Evolutionary conservation across 202 grass and related monocot species (phyloP).

Genomic region (Setaria italica): DNA sequence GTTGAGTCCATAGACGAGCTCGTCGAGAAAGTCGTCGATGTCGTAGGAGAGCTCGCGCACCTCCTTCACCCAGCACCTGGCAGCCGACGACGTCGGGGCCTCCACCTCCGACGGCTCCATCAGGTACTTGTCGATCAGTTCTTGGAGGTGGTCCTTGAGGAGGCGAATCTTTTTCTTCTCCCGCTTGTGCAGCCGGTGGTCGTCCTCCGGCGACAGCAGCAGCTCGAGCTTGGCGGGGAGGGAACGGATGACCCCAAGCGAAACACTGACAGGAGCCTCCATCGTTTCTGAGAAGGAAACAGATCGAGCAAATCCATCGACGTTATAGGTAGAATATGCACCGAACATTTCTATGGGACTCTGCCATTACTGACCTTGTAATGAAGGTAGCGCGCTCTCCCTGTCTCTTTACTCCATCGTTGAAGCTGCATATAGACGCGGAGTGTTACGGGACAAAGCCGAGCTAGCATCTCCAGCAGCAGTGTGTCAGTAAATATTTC

Average conservation of each 20-base stretch:
- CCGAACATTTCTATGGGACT: no score
- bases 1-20: background rate
- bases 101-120: background rate
- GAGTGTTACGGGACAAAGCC: no score
- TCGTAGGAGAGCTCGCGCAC: constrained; percentile 27
- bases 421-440: no score
- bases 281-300: background rate
- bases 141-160: background rate
- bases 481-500: no score
- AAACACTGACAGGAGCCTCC: background rate
- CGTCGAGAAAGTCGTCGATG: constrained; percentile 23
- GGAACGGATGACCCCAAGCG: background rate
- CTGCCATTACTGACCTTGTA: no score
- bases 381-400: no score
- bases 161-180: background rate
- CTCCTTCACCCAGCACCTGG: constrained; percentile 5
- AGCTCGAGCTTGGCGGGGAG: background rate
- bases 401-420: no score
- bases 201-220: background rate
- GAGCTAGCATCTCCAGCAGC: no score
- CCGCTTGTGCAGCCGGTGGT: background rate
- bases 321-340: no score
- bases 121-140: background rate
- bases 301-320: background rate
- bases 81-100: background rate